Base-by-base conservation (phyloP, 352 stramenopile genomes). In the Achlya hypogyna region DNA sequence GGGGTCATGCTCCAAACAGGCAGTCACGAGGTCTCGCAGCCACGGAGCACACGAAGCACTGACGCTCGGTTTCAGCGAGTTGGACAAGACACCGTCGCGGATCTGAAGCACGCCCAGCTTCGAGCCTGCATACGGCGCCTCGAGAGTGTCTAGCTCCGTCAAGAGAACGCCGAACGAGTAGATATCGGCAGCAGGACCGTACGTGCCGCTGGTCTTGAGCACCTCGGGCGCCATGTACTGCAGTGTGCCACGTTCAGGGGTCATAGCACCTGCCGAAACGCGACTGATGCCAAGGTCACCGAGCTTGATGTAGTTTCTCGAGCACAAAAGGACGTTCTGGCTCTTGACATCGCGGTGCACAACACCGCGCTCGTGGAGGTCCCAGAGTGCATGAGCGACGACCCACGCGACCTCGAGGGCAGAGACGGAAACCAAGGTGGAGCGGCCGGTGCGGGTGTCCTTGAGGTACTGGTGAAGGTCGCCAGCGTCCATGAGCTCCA, bases 151-250 rank as follows among this genome's bases (percentile, higher is more conserved):
- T 8, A 69, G 38, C 40, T 82, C 75, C 53, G 76, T 81, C 5
- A 82, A 62, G 27, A 82, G 63, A 45, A 82, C 73, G 16, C 75
- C 75, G n/a, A 79, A 59, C 25, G 72, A 78, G 59, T 70, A 82
- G 6, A 45, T 45, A 18, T 45, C 38, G 31, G 49, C 49, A 10
- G n/a, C 14, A 10, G 25, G 10, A n/a, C 31, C 49, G 25, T 22
- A 22, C 10, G 14, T 16, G 49, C 49, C 49, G 25, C 31, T 10
- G 31, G 12, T 56, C 14, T 12, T 22, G 25, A 22, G 31, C 2
- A 56, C 10, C 31, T 56, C 49, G 2, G 49, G 49, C 20, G 49
- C 49, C 49, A 56, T 56, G 10, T 20, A 56, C 25, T 38, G 25
- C 2, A 56, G 16, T 3, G 49, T 56, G 31, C 49, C 49, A 56